A percentile compares a stretch with the other conserved stretches of the same genome.
phyloP scores from a whole-genome alignment of 176 grass and related monocot species.

The Lolium rigidum region DNA sequence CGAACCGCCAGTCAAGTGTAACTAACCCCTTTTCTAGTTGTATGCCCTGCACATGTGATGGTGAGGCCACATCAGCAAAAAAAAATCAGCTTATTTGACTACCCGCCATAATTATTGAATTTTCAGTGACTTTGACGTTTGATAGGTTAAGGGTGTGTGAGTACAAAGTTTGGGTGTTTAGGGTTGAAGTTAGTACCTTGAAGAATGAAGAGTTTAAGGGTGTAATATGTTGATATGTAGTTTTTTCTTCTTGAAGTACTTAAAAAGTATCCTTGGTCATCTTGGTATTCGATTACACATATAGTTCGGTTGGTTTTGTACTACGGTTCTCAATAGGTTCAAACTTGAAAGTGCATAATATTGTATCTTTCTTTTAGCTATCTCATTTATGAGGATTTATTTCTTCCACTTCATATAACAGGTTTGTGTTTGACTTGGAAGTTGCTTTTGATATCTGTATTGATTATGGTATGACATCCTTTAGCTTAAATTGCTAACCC shows the following conservation, averaged over 20 bases:
- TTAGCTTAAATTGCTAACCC: constrained; percentile 26
- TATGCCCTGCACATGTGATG: not conserved
- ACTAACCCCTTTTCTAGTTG: not conserved
- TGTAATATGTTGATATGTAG: not conserved
- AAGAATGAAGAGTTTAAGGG: not conserved
- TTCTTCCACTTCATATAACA: not conserved
- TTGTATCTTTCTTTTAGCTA: not conserved
- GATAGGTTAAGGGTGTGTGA: not conserved
- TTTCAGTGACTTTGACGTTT: not conserved
- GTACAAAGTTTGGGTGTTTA: not conserved
- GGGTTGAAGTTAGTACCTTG: not conserved
- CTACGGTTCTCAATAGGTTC: not conserved
- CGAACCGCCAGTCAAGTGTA: not conserved
- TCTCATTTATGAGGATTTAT: constrained; percentile 4
- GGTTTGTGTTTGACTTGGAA: constrained; percentile 5
- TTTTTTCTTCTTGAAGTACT: not conserved
- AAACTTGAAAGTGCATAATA: not conserved
- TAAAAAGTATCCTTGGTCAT: not conserved
- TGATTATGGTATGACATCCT: not conserved
- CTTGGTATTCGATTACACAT: constrained; percentile 4
- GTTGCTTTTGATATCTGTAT: not conserved
- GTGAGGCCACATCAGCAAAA: not conserved
- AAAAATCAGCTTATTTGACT: not conserved
- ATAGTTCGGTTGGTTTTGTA: not conserved
- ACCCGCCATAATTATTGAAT: not conserved